phyloP scores from a whole-genome alignment of 495 filamentous ascomycete genomes.

The Xanthoparmelia taractica region DNA sequence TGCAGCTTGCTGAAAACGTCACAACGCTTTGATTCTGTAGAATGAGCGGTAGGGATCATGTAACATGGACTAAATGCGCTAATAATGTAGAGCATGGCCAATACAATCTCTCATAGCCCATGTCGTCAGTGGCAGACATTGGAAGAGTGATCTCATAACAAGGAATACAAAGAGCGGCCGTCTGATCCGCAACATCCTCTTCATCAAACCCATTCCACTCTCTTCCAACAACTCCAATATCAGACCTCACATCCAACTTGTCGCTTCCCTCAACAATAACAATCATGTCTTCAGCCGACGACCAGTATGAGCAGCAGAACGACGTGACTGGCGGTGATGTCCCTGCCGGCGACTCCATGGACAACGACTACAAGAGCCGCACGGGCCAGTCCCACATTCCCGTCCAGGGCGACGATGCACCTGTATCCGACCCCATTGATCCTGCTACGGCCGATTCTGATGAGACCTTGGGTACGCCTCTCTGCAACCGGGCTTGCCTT shows the following conservation, averaged over 20 bases:
- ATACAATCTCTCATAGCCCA: neutral
- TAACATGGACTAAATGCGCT: no score
- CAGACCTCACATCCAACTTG: neutral
- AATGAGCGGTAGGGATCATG: no score
- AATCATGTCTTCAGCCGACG: constrained; percentile 28
- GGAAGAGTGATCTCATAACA: neutral
- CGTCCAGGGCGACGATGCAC: constrained; percentile 44
- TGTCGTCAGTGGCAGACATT: neutral
- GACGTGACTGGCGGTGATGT: constrained; percentile 22
- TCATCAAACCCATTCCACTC: neutral
- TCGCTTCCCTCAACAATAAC: neutral
- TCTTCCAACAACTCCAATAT: neutral
- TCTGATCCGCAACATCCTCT: neutral
- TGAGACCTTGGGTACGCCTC: constrained; percentile 40
- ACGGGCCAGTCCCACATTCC: constrained; percentile 39
- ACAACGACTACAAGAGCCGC: constrained; percentile 37
- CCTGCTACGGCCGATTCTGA: constrained; percentile 41
- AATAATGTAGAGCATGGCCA: no score
- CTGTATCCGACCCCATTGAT: constrained; percentile 43
- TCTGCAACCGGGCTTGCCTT: neutral
- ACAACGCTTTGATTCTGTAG: no score
- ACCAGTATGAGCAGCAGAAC: constrained; percentile 26
- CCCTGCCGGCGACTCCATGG: constrained; percentile 24
- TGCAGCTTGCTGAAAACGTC: no score
- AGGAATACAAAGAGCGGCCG: constrained; percentile 11